Percentiles rank a stretch among this genome's conserved stretches.
These are phyloP conservation scores for Fraxinus americana DNA, from an alignment of 257 asterid genomes.

Conservation along the genomic window DNA sequence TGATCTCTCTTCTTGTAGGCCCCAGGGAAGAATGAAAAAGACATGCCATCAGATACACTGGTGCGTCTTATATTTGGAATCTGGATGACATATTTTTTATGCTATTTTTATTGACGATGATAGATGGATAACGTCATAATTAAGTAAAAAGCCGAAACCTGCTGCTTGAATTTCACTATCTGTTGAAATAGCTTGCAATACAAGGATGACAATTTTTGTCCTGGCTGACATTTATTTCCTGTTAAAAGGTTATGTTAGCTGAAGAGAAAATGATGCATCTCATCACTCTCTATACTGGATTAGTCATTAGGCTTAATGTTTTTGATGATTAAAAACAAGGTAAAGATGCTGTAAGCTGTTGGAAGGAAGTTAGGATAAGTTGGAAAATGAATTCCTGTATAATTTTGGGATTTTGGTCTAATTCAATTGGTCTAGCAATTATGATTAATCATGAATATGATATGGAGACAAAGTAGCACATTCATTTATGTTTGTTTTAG, in stretches of 20 bases:
- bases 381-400: background rate
- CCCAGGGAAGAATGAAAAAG: constrained; percentile 96
- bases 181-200: background rate
- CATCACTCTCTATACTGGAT: background rate
- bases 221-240: background rate
- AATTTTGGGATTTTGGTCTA: constrained; percentile 14
- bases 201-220: background rate
- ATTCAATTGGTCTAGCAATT: background rate
- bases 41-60: constrained; percentile 81
- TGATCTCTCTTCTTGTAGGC: constrained; percentile 56
- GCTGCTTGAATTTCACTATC: background rate
- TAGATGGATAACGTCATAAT: background rate
- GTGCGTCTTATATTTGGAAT: constrained; percentile 46
- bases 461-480: background rate
- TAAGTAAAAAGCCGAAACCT: background rate
- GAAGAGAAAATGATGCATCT: background rate
- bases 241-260: background rate
- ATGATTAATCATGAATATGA: background rate
- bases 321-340: background rate
- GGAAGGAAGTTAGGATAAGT: background rate
- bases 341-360: constrained; percentile 1
- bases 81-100: background rate
- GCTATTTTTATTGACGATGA: background rate
- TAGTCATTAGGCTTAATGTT: background rate
- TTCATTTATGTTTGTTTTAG: background rate